Evolutionary conservation across 805 yeast genomes (phyloP), one percentile per base, ranked within the genome.

Genomic region (Barnettozyma californica): DNA sequence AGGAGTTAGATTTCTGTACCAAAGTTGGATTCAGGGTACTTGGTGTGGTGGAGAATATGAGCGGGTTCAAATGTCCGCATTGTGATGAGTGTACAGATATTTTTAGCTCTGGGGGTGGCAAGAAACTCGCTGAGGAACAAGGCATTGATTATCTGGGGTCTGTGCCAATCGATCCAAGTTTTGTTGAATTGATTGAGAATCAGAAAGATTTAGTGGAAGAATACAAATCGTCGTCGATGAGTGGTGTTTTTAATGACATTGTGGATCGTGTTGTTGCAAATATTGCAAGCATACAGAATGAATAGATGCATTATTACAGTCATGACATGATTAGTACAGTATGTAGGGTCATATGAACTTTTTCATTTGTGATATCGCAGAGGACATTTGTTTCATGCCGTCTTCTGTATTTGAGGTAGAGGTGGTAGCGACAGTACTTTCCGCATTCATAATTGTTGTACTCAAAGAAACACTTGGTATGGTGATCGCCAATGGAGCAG

Each of bases 31-130:
- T 94, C 57, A 73, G 76, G 23, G 77, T 92, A 1, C 63, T 94
- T 47, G 99, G 99, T 0, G 78, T 94, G 4, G 79, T 94, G 9
- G 99, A 94, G 64, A 94, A 94, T 61, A 92, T 94, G 99, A 82
- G 95, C 44, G 99, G 99, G 1, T 94, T 87, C 61, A 81, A 90
- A 4, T 94, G 99, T 63, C 99, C 99, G 0, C 80, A 81, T 63
- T 94, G 99, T 64, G 78, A 84, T 1, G 98, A 92, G 62, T 84
- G 92, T 63, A 90, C 97, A 4, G 83, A 91, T 63, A 87, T 94
- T 21, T 94, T 94, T 64, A 87, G 94, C 55, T 78, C 85, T 45
- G 99, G 98, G 9, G 99, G 99, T 25, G 99, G 99, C 2, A 65
- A 75, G 55, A 68, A 66, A 14, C 69, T 94, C 43, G 84, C 97